These are phyloP conservation scores for Blastocystis sp. DNA, from an alignment of 352 stramenopile species.

Conservation along the genomic window DNA sequence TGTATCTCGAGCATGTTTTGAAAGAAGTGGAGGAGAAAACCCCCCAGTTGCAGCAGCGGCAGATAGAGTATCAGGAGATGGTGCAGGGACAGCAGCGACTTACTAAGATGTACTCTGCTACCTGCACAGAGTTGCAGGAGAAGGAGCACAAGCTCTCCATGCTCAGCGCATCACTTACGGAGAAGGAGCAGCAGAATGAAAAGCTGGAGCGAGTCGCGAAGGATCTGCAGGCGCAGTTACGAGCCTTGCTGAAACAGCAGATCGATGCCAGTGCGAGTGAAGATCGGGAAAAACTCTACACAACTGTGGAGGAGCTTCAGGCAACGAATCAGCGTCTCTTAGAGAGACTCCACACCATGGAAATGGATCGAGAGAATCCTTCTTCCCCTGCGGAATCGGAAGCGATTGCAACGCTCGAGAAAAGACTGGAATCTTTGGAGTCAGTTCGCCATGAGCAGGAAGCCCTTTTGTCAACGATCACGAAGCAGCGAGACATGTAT, in stretches of 20 bases:
- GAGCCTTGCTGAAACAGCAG: conserved; percentile 66
- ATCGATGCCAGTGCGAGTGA: background rate
- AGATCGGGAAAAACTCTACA: conserved; percentile 71
- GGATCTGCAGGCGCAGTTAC: conserved; percentile 83
- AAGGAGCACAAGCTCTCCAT: conserved; percentile 68
- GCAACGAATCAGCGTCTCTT: conserved; percentile 82
- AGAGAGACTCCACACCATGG: conserved; percentile 72
- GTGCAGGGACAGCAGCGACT: conserved; percentile 76
- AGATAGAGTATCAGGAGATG: conserved; percentile 81
- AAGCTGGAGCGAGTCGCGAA: conserved; percentile 74
- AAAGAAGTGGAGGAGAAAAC: conserved; percentile 84
- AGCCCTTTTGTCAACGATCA: conserved; percentile 80
- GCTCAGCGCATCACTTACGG: conserved; percentile 71
- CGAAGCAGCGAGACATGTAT: conserved; percentile 92
- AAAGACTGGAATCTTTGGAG: conserved; percentile 76
- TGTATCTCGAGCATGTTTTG: conserved; percentile 81
- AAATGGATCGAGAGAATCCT: conserved; percentile 54
- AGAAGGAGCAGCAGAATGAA: conserved; percentile 70
- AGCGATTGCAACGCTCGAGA: conserved; percentile 67
- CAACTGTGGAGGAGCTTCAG: conserved; percentile 80
- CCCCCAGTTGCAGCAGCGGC: conserved; percentile 79
- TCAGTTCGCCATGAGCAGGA: conserved; percentile 71
- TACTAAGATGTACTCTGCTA: conserved; percentile 72
- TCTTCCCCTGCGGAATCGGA: background rate
- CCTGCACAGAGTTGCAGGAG: conserved; percentile 68